Base-by-base conservation (phyloP, 352 stramenopile genomes). In the Phytophthora megakarya region DNA sequence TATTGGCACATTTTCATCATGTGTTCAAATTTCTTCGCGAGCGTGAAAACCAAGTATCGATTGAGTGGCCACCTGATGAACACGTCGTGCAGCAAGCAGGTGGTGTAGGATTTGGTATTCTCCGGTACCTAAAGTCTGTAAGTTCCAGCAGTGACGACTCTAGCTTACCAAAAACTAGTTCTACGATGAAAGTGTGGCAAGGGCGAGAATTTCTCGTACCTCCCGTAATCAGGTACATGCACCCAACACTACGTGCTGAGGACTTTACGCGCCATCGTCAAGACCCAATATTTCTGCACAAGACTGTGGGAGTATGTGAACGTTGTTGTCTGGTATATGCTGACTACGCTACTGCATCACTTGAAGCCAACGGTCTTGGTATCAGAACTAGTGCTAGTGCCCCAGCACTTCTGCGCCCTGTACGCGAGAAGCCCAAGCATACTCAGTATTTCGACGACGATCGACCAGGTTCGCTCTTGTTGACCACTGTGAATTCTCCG, bases 261-360 rank as follows among this genome's bases (percentile, higher is more conserved):
- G 92, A 96, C 26, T 98, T 98, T 72, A 65, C 78, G 25, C 79
- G 88, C 40, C 96, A 98, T 55, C 86, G 89, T 11, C 72, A 80
- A 51, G 96, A 99, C 55, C 92, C 95, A 15, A 88, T 98, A 22
- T 99, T 98, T 64, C 67, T 98, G 7, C 95, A 97, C 70, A 98
- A 98, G 71, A 89, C 81, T 3, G 88, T 93, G 5, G 70, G 76
- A 2, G 86, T 98, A 0, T 99, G 96, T 44, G 94, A 98, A 56
- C 71, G 67, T 28, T 99, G 95, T 69, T 99, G 88, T 49, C 77
- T 99, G 18, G 86, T 97, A 5, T 99, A 98, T 65, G 85, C 93
- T 9, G 88, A 98, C 67, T 95, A 91, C 61, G 73, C 73, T 23
- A 93, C 86, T 9, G 78, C 73, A 26, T 81, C 84, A 8, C 72